These are phyloP conservation scores for Annulohypoxylon truncatum DNA, from an alignment of 2,329 filamentous ascomycete species.

Conservation along the genomic window DNA sequence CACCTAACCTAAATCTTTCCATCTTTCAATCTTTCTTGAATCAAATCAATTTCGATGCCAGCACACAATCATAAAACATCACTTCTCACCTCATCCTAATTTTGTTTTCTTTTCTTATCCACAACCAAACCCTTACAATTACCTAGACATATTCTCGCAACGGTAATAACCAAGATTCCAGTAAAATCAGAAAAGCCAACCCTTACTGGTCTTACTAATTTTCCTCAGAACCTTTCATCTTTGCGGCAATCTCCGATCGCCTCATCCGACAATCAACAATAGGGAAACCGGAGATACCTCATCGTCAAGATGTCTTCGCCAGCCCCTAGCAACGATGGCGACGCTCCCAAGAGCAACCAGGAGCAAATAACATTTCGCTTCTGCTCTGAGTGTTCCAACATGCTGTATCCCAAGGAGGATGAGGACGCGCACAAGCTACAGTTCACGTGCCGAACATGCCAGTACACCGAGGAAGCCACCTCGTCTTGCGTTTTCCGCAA, in stretches of 20 bases:
- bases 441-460: constrained; percentile 96
- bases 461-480: constrained; percentile 86
- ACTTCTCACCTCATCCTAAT: neutral
- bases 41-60: neutral
- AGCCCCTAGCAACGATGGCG: constrained; percentile 60
- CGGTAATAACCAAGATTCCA: neutral
- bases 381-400: constrained; percentile 98
- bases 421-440: constrained; percentile 83
- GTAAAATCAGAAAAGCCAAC: constrained; percentile 1
- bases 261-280: constrained; percentile 2
- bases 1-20: neutral
- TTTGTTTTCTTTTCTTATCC: neutral
- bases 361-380: constrained; percentile 97
- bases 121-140: neutral
- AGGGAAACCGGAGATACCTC: neutral
- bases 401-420: constrained; percentile 98
- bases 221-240: neutral
- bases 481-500: constrained; percentile 97
- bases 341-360: constrained; percentile 61
- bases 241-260: constrained; percentile 16
- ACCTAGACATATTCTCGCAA: neutral
- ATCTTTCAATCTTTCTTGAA: constrained; percentile 2
- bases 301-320: constrained; percentile 66
- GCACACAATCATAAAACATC: neutral
- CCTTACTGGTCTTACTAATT: constrained; percentile 2